Evolutionary conservation across 2,329 filamentous ascomycete species (phyloP).

Genomic region (Claviceps cyperi): DNA sequence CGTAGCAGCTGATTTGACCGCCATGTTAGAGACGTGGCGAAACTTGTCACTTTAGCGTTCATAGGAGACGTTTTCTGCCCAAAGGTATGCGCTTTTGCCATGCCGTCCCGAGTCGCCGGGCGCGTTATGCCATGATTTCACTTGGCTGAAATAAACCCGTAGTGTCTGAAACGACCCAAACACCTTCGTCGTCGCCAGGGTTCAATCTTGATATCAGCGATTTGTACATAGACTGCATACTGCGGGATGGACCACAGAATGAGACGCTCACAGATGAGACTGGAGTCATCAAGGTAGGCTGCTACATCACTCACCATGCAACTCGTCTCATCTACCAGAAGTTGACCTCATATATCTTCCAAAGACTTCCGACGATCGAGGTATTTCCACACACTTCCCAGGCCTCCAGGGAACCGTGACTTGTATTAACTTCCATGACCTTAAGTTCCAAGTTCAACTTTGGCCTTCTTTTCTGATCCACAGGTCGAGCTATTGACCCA

Average conservation of each 20-base stretch:
- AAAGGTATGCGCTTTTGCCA: neutral
- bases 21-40: neutral
- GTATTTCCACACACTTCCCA: neutral
- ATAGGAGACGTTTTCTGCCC: constrained; percentile 2
- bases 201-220: neutral
- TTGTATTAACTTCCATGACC: neutral
- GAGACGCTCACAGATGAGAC: constrained; percentile 2
- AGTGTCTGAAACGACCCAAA: neutral
- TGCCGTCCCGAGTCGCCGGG: neutral
- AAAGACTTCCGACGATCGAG: constrained; percentile 4
- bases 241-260: constrained; percentile 1
- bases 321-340: neutral
- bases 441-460: constrained; percentile 10
- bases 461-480: constrained; percentile 22
- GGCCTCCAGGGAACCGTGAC: neutral
- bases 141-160: neutral
- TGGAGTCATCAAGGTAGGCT: constrained; percentile 2
- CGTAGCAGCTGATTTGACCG: neutral
- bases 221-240: constrained; percentile 2
- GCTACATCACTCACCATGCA: neutral
- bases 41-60: constrained; percentile 2
- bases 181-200: neutral
- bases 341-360: neutral
- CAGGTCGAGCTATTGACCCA: constrained; percentile 15
- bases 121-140: neutral